phyloP scores from a whole-genome alignment of 371 early-diverging fungal genomes.

The Rhizomucor pusillus region DNA sequence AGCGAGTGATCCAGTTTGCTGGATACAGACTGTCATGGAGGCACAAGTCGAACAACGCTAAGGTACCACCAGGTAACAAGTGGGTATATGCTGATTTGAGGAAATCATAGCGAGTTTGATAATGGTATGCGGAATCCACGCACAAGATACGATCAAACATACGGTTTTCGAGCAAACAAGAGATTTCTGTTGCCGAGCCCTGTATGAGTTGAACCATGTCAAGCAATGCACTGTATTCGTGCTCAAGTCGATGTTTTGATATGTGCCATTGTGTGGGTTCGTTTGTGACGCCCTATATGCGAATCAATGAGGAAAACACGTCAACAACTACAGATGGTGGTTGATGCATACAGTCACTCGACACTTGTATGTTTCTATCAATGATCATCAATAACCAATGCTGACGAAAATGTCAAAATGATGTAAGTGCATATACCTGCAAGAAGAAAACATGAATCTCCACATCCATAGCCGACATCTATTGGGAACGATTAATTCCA shows the following conservation, averaged over 20 bases:
- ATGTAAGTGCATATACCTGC: constrained; percentile 22
- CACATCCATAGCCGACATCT: constrained; percentile 57
- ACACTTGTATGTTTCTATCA: constrained; percentile 5
- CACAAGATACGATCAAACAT: constrained; percentile 41
- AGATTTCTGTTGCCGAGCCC: constrained; percentile 35
- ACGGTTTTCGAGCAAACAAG: background rate
- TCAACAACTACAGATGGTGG: background rate
- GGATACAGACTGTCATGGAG: constrained; percentile 13
- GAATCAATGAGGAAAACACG: constrained; percentile 13
- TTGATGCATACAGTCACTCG: background rate
- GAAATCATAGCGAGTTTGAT: constrained; percentile 49
- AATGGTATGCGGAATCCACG: constrained; percentile 62
- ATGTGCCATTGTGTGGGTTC: constrained; percentile 35
- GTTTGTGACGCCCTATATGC: constrained; percentile 46
- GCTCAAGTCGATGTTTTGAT: constrained; percentile 14
- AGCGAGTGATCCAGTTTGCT: constrained; percentile 3
- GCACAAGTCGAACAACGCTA: constrained; percentile 43
- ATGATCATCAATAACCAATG: no score
- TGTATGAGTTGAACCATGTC: constrained; percentile 15
- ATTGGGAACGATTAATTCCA: background rate
- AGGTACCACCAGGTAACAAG: constrained; percentile 30
- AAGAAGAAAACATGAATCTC: constrained; percentile 44
- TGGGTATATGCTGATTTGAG: constrained; percentile 25
- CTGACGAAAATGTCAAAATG: no score
- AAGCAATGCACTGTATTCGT: constrained; percentile 8